Percentiles rank a stretch among this genome's conserved stretches.
phyloP scores from a whole-genome alignment of 371 early-diverging fungal genomes.

The Circinella umbellata region DNA sequence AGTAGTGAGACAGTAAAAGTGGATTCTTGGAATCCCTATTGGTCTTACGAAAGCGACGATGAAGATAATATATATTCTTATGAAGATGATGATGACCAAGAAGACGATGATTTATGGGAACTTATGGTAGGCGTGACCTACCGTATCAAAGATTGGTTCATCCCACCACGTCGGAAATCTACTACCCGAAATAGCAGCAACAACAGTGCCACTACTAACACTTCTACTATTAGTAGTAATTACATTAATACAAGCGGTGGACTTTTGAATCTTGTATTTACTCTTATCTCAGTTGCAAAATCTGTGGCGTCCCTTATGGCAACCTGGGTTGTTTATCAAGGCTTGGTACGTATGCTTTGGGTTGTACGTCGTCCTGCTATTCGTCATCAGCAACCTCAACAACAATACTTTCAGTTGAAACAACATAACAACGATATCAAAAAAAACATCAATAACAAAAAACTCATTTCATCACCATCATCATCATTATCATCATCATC shows the following conservation, averaged over 20 bases:
- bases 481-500: too few species aligned
- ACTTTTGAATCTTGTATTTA: constrained; percentile 6
- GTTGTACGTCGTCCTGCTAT: constrained; percentile 3
- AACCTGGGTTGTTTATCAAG: constrained; percentile 28
- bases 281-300: constrained; percentile 16
- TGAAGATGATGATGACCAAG: constrained; percentile 8
- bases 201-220: too few species aligned
- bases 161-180: not conserved
- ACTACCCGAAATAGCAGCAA: too few species aligned
- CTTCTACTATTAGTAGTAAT: not conserved
- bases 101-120: constrained; percentile 21
- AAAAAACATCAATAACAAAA: too few species aligned
- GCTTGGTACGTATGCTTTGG: constrained; percentile 15
- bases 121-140: constrained; percentile 8
- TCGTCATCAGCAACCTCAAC: not conserved
- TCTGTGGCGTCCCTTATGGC: constrained; percentile 20
- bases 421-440: too few species aligned
- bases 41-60: constrained; percentile 2
- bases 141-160: constrained; percentile 1
- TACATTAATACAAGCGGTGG: constrained; percentile 4
- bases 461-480: too few species aligned
- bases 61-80: constrained; percentile 2
- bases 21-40: constrained; percentile 10
- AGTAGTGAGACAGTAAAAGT: not conserved
- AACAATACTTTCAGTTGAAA: not conserved